These are phyloP conservation scores for Geotrichum ghanense DNA, from an alignment of 805 yeast genomes.

Conservation along the genomic window DNA sequence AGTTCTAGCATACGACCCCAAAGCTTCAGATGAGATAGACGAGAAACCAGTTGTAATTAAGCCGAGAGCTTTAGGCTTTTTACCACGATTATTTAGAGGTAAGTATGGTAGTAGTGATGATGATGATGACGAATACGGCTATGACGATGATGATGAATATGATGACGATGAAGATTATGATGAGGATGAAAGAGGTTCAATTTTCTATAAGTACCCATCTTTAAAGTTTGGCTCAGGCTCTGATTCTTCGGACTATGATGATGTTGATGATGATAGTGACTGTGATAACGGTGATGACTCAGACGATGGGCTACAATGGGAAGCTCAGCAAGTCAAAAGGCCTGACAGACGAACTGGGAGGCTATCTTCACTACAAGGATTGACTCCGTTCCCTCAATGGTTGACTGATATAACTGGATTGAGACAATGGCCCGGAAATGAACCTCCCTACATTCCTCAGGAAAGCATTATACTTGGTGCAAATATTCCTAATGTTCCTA, in stretches of 20 bases:
- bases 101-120: no score
- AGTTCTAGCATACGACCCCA: background rate
- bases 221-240: no score
- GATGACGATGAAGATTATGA: background rate
- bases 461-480: conserved; percentile 39
- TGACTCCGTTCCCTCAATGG: conserved; percentile 69
- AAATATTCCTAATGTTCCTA: conserved; percentile 36
- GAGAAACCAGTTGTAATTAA: background rate
- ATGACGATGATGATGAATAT: background rate
- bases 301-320: background rate
- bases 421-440: conserved; percentile 69
- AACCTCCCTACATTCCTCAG: conserved; percentile 81
- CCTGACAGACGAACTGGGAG: background rate
- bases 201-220: no score
- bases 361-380: background rate
- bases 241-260: background rate
- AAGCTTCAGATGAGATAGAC: background rate
- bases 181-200: background rate
- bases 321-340: background rate
- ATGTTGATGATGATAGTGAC: background rate
- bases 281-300: background rate
- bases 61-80: background rate
- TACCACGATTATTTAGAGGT: background rate
- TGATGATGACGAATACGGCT: background rate
- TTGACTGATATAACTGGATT: conserved; percentile 62